Conservation (phyloP, 1,139 yeast species). For the Blastobotrys buckinghamii region DNA sequence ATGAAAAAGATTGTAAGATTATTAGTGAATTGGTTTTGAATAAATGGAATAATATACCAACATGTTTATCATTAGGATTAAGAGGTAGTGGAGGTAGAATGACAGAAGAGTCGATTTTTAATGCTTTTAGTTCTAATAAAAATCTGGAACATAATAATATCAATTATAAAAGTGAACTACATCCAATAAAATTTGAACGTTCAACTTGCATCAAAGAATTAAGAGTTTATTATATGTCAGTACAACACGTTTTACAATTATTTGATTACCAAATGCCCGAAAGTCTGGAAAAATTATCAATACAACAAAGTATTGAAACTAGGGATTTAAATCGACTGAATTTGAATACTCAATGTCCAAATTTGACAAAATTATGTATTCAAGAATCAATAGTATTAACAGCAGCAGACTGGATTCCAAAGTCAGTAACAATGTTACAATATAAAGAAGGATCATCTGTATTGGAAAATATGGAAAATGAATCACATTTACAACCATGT, state of each 20-base stretch:
- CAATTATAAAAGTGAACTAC: not conserved
- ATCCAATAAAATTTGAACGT: not conserved
- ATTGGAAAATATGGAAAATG: not conserved
- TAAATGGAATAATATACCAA: not conserved
- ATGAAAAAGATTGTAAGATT: conserved; percentile 3
- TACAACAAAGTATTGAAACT: not conserved
- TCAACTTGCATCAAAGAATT: not conserved
- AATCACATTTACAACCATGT: not conserved
- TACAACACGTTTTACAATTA: not conserved
- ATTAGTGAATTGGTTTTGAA: conserved; percentile 4
- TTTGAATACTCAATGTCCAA: not conserved
- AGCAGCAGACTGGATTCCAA: conserved; percentile 4
- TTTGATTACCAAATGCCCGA: not conserved
- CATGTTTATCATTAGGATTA: conserved; percentile 3
- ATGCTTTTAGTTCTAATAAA: not conserved
- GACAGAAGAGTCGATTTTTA: not conserved
- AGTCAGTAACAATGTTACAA: not conserved
- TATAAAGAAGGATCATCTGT: conserved; percentile 1
- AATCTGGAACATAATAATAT: not conserved
- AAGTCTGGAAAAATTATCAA: not conserved
- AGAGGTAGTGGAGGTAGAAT: conserved; percentile 1
- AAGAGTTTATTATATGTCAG: conserved; percentile 4
- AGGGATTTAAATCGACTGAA: conserved; percentile 1
- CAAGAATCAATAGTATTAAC: not conserved
- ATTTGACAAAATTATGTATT: conserved; percentile 1